These are phyloP conservation scores for Lecanicillium sp. DNA, from an alignment of 2,329 filamentous ascomycete species.

Conservation along the genomic window DNA sequence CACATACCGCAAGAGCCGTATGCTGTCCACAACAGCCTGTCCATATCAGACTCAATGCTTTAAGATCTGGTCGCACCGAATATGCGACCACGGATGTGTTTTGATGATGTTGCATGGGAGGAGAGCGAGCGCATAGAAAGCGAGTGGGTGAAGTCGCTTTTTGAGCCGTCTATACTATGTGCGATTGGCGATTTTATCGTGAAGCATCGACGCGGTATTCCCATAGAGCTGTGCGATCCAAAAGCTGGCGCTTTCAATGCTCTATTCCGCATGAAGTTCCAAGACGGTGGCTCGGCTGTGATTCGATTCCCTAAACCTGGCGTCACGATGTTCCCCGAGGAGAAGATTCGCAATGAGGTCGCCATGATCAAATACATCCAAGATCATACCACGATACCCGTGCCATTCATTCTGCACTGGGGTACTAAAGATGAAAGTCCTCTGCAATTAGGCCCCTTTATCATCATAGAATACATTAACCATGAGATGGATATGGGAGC, in stretches of 20 bases:
- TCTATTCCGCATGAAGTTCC: conserved; percentile 1
- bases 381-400: conserved; percentile 8
- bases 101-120: conserved; percentile 5
- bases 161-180: not conserved
- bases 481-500: not conserved
- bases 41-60: too few relatives aligned
- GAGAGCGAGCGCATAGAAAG: conserved; percentile 1
- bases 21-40: too few relatives aligned
- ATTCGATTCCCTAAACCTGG: conserved; percentile 8
- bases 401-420: conserved; percentile 10
- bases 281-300: conserved; percentile 1
- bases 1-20: too few relatives aligned
- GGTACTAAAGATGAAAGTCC: conserved; percentile 11
- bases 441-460: conserved; percentile 8
- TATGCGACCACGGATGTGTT: conserved; percentile 3
- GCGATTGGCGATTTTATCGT: conserved; percentile 3
- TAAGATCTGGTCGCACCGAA: too few relatives aligned
- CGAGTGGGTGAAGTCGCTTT: not conserved
- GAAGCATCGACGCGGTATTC: conserved; percentile 1
- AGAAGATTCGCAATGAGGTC: conserved; percentile 11
- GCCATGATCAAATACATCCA: conserved; percentile 9
- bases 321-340: conserved; percentile 9
- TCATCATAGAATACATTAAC: conserved; percentile 11
- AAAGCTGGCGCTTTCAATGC: not conserved
- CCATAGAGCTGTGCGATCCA: not conserved